These are phyloP conservation scores for Pyrenophora graminea DNA, from an alignment of 2,329 filamentous ascomycete genomes.

Conservation along the genomic window DNA sequence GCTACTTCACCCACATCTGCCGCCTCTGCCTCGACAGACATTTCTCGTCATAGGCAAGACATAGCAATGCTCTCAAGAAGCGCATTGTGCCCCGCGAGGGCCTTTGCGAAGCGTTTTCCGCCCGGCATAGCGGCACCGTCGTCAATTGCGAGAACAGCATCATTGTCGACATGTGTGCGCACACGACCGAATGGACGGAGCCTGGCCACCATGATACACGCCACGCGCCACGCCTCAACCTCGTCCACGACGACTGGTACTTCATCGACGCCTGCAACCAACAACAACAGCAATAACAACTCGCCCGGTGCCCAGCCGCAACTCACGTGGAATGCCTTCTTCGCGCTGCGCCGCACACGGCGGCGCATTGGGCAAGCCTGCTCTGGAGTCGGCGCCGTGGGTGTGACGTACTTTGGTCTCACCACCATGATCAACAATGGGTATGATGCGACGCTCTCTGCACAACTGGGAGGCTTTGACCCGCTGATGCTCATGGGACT, in stretches of 20 bases:
- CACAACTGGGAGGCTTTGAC: slow-evolving; percentile 81
- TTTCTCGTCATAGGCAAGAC: neutral
- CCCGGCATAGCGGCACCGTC: slow-evolving; percentile 32
- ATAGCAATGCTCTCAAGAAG: slow-evolving; percentile 37
- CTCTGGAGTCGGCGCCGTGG: slow-evolving; percentile 67
- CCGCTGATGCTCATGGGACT: slow-evolving; percentile 84
- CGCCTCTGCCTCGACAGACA: neutral
- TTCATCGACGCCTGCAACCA: slow-evolving; percentile 28
- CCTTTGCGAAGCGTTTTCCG: slow-evolving; percentile 35
- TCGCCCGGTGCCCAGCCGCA: slow-evolving; percentile 26
- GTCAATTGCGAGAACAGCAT: slow-evolving; percentile 23
- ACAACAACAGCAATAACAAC: neutral
- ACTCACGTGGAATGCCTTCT: slow-evolving; percentile 83
- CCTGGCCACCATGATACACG: slow-evolving; percentile 22
- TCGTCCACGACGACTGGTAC: slow-evolving; percentile 22
- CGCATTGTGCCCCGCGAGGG: slow-evolving; percentile 38
- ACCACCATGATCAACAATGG: slow-evolving; percentile 71
- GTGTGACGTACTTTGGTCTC: slow-evolving; percentile 65
- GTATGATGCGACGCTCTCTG: slow-evolving; percentile 68
- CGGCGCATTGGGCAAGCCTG: slow-evolving; percentile 82
- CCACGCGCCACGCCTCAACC: slow-evolving; percentile 12
- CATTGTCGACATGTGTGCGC: slow-evolving; percentile 31
- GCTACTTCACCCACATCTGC: slow-evolving; percentile 6
- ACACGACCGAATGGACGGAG: slow-evolving; percentile 27
- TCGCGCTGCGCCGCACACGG: slow-evolving; percentile 83